Conservation (phyloP, 179 eudicot species). For the Amaranthus tricolor region DNA sequence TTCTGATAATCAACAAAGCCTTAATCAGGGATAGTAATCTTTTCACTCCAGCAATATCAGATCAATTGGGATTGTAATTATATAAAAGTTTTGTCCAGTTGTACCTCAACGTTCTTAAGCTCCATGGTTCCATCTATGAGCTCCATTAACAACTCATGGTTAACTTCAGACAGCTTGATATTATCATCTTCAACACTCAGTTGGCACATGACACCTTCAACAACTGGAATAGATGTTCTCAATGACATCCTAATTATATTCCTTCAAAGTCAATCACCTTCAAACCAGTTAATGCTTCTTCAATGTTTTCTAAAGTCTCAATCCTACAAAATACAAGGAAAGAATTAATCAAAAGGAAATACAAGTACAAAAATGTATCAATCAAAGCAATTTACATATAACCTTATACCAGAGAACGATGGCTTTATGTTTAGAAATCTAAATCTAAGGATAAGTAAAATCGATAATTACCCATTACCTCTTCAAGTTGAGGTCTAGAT, state of each 20-base stretch:
- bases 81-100: not conserved
- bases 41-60: not conserved
- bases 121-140: slow-evolving; percentile 57
- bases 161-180: slow-evolving; percentile 50
- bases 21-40: not conserved
- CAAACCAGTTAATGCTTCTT: slow-evolving; percentile 72
- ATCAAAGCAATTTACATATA: slow-evolving; percentile 9
- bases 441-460: not conserved
- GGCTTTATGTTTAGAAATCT: slow-evolving; percentile 4
- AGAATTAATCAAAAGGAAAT: not conserved
- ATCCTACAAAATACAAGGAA: slow-evolving; percentile 41
- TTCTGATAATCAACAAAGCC: not conserved
- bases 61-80: not conserved
- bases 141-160: slow-evolving; percentile 77
- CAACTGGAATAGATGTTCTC: slow-evolving; percentile 61
- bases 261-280: slow-evolving; percentile 68
- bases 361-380: not conserved
- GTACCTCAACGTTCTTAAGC: slow-evolving; percentile 73
- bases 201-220: slow-evolving; percentile 49
- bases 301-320: slow-evolving; percentile 60
- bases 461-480: slow-evolving; percentile 39
- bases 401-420: not conserved
- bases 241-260: slow-evolving; percentile 58
- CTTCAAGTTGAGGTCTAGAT: slow-evolving; percentile 55
- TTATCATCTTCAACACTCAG: slow-evolving; percentile 41